These are phyloP conservation scores for Ceratocystis destructans DNA, from an alignment of 2,329 filamentous ascomycete species.

Conservation along the genomic window DNA sequence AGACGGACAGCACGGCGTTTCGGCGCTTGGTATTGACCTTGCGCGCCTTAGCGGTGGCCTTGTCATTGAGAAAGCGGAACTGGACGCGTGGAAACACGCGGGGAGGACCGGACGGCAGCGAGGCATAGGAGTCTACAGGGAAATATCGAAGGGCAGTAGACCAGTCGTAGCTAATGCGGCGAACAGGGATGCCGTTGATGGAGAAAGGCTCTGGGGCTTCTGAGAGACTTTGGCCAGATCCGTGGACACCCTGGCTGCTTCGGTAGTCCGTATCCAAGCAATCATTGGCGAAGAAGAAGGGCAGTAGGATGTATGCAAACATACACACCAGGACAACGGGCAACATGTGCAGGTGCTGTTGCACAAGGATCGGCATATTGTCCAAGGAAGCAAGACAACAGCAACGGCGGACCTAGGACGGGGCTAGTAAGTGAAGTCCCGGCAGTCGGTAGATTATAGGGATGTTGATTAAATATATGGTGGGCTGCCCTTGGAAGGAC, in stretches of 20 bases:
- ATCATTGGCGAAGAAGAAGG: constrained; percentile 10
- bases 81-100: constrained; percentile 25
- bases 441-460: neutral
- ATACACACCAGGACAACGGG: constrained; percentile 9
- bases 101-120: constrained; percentile 24
- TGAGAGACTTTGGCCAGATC: neutral
- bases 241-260: neutral
- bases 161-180: constrained; percentile 27
- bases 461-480: neutral
- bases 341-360: constrained; percentile 12
- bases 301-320: constrained; percentile 12
- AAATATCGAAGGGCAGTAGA: constrained; percentile 22
- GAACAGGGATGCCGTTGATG: constrained; percentile 19
- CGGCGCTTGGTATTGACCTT: constrained; percentile 23
- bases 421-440: neutral
- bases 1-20: constrained; percentile 30
- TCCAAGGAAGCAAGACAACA: neutral
- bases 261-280: neutral
- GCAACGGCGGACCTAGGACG: no score
- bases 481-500: neutral
- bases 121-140: constrained; percentile 26
- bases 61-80: constrained; percentile 27
- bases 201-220: neutral
- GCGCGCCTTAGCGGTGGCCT: neutral
- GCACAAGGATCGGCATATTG: constrained; percentile 4